Evolutionary conservation across 116 monocot genomes (phyloP), one percentile per base, ranked within the genome.

Genomic region (Phalaenopsis hybrid): DNA sequence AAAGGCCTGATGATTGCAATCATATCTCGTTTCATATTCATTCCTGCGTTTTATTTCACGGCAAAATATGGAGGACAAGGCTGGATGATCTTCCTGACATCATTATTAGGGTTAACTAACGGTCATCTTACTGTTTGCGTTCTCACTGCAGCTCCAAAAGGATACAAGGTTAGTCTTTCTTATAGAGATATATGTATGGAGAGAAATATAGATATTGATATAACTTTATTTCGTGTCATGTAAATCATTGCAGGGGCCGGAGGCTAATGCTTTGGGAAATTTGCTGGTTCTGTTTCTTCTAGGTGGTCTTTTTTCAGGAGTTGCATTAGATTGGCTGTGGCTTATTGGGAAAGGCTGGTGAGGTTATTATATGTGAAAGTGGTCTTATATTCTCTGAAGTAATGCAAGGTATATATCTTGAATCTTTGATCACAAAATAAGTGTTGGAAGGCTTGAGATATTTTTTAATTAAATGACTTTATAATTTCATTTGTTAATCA

Each of bases 11-110:
- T 31, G 31, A 31, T 31, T 31, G 31, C 31, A 31, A 31, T 31
- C 31, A 31, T 31, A 31, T 31, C 31, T 31, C 31, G 31, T 31
- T 31, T 31, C 31, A 31, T 31, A 31, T 31, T 31, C 31, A 31
- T 31, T 31, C 31, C 31, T 31, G 31, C 31, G 31, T 31, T 31
- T 31, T 31, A 31, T 31, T 31, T 31, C 87, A 96, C 96, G 0
- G 92, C 93, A 13, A 93, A 90, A 43, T 96, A 92, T 58, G 91
- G 95, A 68, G 88, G 44, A 21, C 95, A 95, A 78, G 91, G 93
- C 0, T 95, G 85, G 77, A 95, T 95, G 95, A 95, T 95, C 48
- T 44, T 95, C 81, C 59, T 95, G 68, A 93, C 93, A 69, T 95
- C 92, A 5, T 58, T 88, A 16, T 80, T 92, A 73, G 92, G 92